Evolutionary conservation across 345 rosid genomes (phyloP).

Genomic region (Gossypium mustelinum): DNA sequence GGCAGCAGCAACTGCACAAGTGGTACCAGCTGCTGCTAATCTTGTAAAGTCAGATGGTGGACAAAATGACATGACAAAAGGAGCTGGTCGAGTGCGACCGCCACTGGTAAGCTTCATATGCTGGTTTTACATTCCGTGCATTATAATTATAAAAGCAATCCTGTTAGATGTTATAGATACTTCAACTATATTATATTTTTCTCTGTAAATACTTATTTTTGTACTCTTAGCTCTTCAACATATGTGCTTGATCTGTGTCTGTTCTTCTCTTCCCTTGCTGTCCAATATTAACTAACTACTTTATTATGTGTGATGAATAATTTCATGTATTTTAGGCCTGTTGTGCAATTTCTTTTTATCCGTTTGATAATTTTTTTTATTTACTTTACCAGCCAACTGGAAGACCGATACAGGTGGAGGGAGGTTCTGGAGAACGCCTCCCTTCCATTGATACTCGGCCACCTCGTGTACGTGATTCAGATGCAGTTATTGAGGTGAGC

Average conservation of each 20-base stretch:
- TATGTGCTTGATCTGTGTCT: not conserved
- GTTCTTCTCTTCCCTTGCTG: not conserved
- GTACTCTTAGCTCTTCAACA: not conserved
- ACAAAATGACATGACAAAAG: conserved; percentile 56
- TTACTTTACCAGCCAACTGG: conserved; percentile 76
- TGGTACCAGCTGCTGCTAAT: conserved; percentile 52
- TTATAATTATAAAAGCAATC: conserved; percentile 1
- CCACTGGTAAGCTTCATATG: conserved; percentile 62
- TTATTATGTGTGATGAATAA: not conserved
- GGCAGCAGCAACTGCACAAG: conserved; percentile 93
- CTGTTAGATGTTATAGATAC: not conserved
- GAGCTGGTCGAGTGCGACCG: conserved; percentile 64
- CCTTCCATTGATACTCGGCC: conserved; percentile 87
- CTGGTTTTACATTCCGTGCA: conserved; percentile 21
- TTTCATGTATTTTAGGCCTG: not conserved
- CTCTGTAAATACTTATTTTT: not conserved
- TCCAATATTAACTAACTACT: not conserved
- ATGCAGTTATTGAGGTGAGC: conserved; percentile 89
- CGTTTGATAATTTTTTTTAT: not conserved
- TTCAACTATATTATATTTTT: not conserved
- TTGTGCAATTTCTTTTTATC: conserved; percentile 10
- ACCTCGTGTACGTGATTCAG: conserved; percentile 84
- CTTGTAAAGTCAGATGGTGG: conserved; percentile 54
- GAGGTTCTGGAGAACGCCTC: conserved; percentile 79
- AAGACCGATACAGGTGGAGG: conserved; percentile 92